A percentile compares a stretch with the other conserved stretches of the same genome.
phyloP scores from a whole-genome alignment of 306 rosid genomes.

The Sindora glabra region DNA sequence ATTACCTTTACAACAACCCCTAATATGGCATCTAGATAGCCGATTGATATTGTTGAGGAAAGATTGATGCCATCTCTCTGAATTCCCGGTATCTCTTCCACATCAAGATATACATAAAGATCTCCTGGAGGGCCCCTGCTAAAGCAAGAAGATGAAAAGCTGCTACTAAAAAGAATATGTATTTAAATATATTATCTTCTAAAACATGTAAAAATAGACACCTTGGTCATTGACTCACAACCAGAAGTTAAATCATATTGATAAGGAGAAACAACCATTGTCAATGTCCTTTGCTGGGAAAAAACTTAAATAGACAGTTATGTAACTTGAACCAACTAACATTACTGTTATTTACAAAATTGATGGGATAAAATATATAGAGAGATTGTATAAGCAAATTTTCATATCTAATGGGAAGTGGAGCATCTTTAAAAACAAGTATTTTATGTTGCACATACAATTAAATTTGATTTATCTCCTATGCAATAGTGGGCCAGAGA shows the following conservation, averaged over 20 bases:
- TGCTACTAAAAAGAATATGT: constrained; percentile 15
- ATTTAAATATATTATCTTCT: background rate
- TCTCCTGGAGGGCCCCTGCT: constrained; percentile 95
- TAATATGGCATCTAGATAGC: constrained; percentile 82
- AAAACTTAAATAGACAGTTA: background rate
- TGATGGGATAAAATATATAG: constrained; percentile 1
- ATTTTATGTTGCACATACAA: constrained; percentile 8
- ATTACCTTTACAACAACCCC: constrained; percentile 70
- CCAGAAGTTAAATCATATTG: background rate
- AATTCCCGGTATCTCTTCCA: constrained; percentile 70
- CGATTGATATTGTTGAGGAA: constrained; percentile 55
- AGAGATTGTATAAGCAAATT: background rate
- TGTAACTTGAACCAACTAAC: background rate
- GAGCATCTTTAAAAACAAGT: background rate
- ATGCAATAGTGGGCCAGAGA: constrained; percentile 11
- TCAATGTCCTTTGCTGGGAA: background rate
- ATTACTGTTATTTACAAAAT: background rate
- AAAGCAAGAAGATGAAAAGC: constrained; percentile 27
- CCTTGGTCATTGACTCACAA: background rate
- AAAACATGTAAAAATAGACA: background rate
- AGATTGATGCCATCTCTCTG: constrained; percentile 91
- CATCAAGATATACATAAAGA: constrained; percentile 85
- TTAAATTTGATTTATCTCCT: background rate
- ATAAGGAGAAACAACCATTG: background rate
- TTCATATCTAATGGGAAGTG: background rate